These are phyloP conservation scores for Candida incommunis DNA, from an alignment of 805 yeast species.

Conservation along the genomic window DNA sequence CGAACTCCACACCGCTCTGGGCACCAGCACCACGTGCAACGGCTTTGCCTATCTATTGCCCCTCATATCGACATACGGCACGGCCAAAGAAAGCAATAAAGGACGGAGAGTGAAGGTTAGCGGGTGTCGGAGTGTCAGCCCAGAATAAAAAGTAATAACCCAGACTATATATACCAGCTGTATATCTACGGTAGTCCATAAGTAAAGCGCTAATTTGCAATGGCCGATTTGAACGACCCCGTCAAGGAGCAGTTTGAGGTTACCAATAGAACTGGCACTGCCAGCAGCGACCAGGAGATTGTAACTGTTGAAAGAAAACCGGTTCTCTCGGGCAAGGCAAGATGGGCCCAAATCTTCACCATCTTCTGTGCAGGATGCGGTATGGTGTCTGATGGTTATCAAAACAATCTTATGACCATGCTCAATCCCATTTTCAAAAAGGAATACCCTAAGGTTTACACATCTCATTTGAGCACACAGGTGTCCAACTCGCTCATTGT, in stretches of 20 bases:
- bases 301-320: background rate
- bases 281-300: background rate
- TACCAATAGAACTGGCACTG: background rate
- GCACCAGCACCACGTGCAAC: too few species aligned
- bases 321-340: background rate
- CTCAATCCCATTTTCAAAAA: slow-evolving; percentile 40
- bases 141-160: background rate
- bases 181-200: too few species aligned
- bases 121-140: too few species aligned
- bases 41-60: too few species aligned
- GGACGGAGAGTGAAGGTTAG: too few species aligned
- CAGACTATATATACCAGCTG: background rate
- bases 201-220: too few species aligned
- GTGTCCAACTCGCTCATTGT: slow-evolving; percentile 58
- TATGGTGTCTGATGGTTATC: slow-evolving; percentile 64
- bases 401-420: slow-evolving; percentile 63
- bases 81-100: too few species aligned
- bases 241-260: background rate
- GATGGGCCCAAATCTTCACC: slow-evolving; percentile 16
- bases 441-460: slow-evolving; percentile 31
- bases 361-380: slow-evolving; percentile 63
- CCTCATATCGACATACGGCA: too few species aligned
- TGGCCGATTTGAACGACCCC: background rate
- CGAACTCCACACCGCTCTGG: too few species aligned
- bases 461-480: slow-evolving; percentile 37